These are phyloP conservation scores for Phytophthora palmivora DNA, from an alignment of 352 stramenopile species.

Conservation along the genomic window DNA sequence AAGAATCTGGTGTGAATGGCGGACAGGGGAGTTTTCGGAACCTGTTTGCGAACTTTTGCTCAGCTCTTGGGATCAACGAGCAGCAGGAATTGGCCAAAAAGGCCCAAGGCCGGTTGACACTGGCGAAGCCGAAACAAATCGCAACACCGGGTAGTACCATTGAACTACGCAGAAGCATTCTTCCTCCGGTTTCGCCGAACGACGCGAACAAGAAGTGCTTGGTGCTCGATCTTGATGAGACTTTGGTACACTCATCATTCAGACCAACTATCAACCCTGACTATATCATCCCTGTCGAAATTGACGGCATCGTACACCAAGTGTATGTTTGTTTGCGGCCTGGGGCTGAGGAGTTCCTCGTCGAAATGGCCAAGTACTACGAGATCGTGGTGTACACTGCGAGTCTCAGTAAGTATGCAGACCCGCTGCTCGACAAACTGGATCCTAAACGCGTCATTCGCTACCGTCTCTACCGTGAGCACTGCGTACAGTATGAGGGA, in stretches of 20 bases:
- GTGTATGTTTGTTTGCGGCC: slow-evolving; percentile 94
- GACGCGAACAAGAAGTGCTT: slow-evolving; percentile 90
- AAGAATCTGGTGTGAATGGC: slow-evolving; percentile 31
- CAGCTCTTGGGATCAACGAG: slow-evolving; percentile 64
- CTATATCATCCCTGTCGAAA: slow-evolving; percentile 98
- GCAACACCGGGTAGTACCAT: slow-evolving; percentile 37
- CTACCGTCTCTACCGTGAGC: slow-evolving; percentile 93
- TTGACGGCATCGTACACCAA: slow-evolving; percentile 88
- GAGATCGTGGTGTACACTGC: slow-evolving; percentile 99
- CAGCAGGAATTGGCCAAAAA: slow-evolving; percentile 48
- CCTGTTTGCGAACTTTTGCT: slow-evolving; percentile 78
- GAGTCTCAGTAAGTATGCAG: slow-evolving; percentile 97
- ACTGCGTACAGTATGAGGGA: slow-evolving; percentile 96
- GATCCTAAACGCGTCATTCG: slow-evolving; percentile 92
- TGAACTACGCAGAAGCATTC: slow-evolving; percentile 67
- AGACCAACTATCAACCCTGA: slow-evolving; percentile 93
- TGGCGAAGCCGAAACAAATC: slow-evolving; percentile 28
- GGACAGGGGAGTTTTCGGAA: slow-evolving; percentile 66
- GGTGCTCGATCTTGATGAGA: slow-evolving; percentile 98
- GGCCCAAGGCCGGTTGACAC: slow-evolving; percentile 32
- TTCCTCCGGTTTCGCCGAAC: slow-evolving; percentile 45
- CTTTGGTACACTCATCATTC: slow-evolving; percentile 98
- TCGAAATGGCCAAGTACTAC: slow-evolving; percentile 96
- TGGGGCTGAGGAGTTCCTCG: slow-evolving; percentile 96
- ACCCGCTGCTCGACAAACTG: slow-evolving; percentile 96